Evolutionary conservation across 345 rosid species (phyloP), one percentile per base, ranked within the genome.

Genomic region (Populus euphratica): DNA sequence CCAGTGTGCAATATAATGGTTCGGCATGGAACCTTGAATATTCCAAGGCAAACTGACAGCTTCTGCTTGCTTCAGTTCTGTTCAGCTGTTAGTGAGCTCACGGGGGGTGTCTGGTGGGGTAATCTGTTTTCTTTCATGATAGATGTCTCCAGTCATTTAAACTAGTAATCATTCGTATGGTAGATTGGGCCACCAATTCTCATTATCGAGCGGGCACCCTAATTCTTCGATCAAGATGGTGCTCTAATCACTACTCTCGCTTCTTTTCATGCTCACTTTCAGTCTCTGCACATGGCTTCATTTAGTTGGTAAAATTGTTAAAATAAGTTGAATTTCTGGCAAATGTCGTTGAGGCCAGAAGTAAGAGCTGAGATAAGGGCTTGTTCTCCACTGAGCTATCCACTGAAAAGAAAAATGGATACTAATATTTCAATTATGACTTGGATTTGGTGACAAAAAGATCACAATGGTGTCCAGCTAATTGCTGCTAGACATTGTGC

Each of bases 21-120:
- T 66, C 20, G 81, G 71, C 43, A 73, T 77, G 82, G 82, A 65
- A 56, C 47, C 54, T 76, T 68, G 73, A 73, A 66, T 6, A 43
- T 43, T 73, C 70, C 77, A 44, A 61, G 52, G 78, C 74, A 73
- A 61, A 73, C 75, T 73, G 80, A 77, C 83, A 77, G 68, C 38
- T 27, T 12, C 71, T 73, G 78, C 20, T 59, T 9, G 59, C 54
- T 81, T 47, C 29, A 49, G 79, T 73, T 68, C 38, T 62, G 79
- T 73, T 68, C 38, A 67, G 4, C 68, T 35, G 61, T 27, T 41
- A 29, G 50, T 71, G 33, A 39, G 52, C 64, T 33, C 76, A 52
- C 52, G 70, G 70, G 76, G 79, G 75, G 21, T 35, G 17, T 35
- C 61, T 41, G 47, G 80, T 76, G 83, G 83, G 78, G 75, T 38